These are phyloP conservation scores for Amylocystis lapponica DNA, from an alignment of 768 basidiomycete genomes.

Conservation along the genomic window DNA sequence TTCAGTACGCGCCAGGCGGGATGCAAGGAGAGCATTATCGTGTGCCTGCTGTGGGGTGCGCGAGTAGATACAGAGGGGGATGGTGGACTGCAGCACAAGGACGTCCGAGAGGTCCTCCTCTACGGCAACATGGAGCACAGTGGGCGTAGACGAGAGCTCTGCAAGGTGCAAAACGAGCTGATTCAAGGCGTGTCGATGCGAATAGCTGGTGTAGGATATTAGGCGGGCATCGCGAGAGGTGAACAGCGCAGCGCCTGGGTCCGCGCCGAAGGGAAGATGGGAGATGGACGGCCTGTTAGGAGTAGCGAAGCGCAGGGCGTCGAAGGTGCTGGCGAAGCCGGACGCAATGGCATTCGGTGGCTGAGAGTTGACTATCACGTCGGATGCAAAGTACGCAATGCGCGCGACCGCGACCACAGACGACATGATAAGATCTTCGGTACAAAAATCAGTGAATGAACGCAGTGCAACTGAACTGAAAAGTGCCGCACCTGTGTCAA, in stretches of 20 bases:
- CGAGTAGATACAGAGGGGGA: conserved; percentile 81
- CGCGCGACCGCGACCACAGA: conserved; percentile 47
- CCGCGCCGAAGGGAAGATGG: conserved; percentile 56
- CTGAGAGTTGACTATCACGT: conserved; percentile 55
- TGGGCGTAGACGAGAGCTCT: conserved; percentile 55
- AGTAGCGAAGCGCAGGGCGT: conserved; percentile 3
- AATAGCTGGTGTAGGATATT: conserved; percentile 53
- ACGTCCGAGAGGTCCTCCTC: conserved; percentile 64
- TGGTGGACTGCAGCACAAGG: conserved; percentile 69
- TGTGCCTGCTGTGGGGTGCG: conserved; percentile 75
- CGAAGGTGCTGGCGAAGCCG: conserved; percentile 34
- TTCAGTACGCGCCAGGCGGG: conserved; percentile 66
- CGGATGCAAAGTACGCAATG: conserved; percentile 67
- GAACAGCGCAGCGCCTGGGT: conserved; percentile 56
- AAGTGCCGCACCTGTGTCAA: too few relatives aligned
- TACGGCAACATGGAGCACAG: conserved; percentile 66
- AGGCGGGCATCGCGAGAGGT: conserved; percentile 32
- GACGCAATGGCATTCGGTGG: conserved; percentile 37
- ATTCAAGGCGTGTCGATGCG: conserved; percentile 46
- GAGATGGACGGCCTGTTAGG: conserved; percentile 19
- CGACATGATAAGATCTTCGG: too few relatives aligned
- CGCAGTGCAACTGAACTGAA: too few relatives aligned
- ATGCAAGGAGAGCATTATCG: conserved; percentile 84
- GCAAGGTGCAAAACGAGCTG: conserved; percentile 64
- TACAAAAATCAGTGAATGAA: too few relatives aligned